Evolutionary conservation across 805 yeast species (phyloP).

Genomic region (Yarrowia sp.): DNA sequence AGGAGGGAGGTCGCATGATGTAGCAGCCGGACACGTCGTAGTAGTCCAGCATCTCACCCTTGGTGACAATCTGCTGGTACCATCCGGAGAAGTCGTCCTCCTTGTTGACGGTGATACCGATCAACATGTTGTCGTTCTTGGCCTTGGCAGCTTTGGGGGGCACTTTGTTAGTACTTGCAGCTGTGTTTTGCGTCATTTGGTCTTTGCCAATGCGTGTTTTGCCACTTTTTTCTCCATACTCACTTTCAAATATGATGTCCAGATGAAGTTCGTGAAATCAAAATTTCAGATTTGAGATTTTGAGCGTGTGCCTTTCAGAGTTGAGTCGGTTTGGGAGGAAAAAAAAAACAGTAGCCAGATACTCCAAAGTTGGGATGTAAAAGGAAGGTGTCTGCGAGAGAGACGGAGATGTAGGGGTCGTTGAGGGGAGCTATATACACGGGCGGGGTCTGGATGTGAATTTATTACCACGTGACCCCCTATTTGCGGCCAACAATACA

Average conservation of each 20-base stretch:
- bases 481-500: neutral
- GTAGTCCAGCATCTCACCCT: slow-evolving; percentile 98
- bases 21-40: slow-evolving; percentile 99
- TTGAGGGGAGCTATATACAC: neutral
- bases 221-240: neutral
- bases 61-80: slow-evolving; percentile 94
- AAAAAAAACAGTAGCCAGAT: neutral
- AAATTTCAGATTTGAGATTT: slow-evolving; percentile 20
- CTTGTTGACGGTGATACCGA: slow-evolving; percentile 95
- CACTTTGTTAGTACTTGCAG: neutral
- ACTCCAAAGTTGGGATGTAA: neutral
- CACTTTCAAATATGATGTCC: neutral
- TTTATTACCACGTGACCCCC: neutral
- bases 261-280: neutral
- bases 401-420: neutral
- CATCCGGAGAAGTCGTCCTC: slow-evolving; percentile 89
- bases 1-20: slow-evolving; percentile 94
- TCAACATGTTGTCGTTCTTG: slow-evolving; percentile 47
- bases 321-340: slow-evolving; percentile 4
- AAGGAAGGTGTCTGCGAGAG: slow-evolving; percentile 22
- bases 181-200: neutral
- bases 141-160: slow-evolving; percentile 36
- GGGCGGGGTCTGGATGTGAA: neutral
- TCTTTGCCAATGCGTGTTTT: neutral
- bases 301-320: slow-evolving; percentile 17